phyloP scores from a whole-genome alignment of 106 monocot genomes.

The Dendrobium chrysotoxum region DNA sequence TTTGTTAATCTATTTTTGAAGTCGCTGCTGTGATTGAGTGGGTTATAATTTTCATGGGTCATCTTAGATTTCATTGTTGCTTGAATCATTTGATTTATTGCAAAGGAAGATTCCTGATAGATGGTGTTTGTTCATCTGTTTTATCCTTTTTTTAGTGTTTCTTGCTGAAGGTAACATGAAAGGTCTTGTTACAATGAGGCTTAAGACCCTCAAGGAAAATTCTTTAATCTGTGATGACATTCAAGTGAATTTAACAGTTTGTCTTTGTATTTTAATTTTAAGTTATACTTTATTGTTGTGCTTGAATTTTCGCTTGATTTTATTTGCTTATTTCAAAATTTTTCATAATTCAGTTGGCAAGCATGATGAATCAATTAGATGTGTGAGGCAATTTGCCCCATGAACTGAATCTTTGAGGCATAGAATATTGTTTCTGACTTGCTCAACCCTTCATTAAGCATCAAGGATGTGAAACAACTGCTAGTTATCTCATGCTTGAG shows the following conservation, averaged over 20 bases:
- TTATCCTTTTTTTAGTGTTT: no score
- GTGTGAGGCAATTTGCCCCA: neutral
- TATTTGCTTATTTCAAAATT: neutral
- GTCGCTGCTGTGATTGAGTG: no score
- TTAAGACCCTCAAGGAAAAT: neutral
- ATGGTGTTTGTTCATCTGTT: no score
- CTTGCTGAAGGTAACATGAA: neutral
- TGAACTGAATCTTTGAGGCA: constrained; percentile 3
- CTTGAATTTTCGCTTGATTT: neutral
- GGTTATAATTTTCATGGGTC: no score
- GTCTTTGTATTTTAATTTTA: neutral
- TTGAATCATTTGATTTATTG: neutral
- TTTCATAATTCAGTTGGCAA: neutral
- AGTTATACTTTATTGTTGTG: neutral
- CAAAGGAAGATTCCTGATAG: no score
- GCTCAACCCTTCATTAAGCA: neutral
- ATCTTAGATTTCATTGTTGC: no score
- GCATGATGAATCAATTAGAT: constrained; percentile 8
- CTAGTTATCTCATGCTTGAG: neutral
- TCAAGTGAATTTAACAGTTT: no score
- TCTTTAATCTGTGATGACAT: neutral
- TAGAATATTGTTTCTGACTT: neutral
- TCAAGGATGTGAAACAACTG: neutral
- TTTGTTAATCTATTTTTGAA: no score
- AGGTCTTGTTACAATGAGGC: neutral